Evolutionary conservation across 2,329 filamentous ascomycete species (phyloP).

Genomic region (Aspergillus jensenii): DNA sequence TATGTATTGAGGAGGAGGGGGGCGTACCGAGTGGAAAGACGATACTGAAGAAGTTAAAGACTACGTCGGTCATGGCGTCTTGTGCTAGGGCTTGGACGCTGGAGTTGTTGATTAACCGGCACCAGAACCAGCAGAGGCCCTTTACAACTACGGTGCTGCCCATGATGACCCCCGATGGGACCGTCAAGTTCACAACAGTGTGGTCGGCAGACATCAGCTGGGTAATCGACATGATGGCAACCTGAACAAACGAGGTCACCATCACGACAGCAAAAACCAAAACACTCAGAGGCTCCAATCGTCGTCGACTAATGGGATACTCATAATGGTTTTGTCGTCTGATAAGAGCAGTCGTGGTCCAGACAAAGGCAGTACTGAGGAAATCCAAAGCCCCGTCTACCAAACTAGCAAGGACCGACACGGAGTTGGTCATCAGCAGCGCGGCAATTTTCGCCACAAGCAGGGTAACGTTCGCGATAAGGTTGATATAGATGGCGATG

Average conservation of each 20-base stretch:
- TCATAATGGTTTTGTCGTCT: slow-evolving; percentile 60
- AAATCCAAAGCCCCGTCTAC: slow-evolving; percentile 68
- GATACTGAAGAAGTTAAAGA: slow-evolving; percentile 89
- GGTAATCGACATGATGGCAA: slow-evolving; percentile 61
- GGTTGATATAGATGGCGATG: slow-evolving; percentile 85
- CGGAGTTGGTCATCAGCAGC: slow-evolving; percentile 69
- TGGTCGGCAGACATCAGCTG: slow-evolving; percentile 60
- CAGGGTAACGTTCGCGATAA: slow-evolving; percentile 73
- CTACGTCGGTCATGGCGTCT: slow-evolving; percentile 72
- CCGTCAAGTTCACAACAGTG: slow-evolving; percentile 68
- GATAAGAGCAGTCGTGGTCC: slow-evolving; percentile 61
- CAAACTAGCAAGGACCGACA: slow-evolving; percentile 65
- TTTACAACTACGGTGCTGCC: slow-evolving; percentile 78
- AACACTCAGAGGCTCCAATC: slow-evolving; percentile 65
- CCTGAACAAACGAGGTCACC: slow-evolving; percentile 64
- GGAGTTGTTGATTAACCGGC: slow-evolving; percentile 79
- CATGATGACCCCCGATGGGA: slow-evolving; percentile 78
- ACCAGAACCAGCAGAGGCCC: slow-evolving; percentile 81
- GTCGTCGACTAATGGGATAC: slow-evolving; percentile 62
- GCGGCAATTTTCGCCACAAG: slow-evolving; percentile 76
- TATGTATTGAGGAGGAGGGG: background rate
- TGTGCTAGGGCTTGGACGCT: slow-evolving; percentile 77
- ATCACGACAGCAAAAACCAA: slow-evolving; percentile 67
- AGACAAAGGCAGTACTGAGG: slow-evolving; percentile 63
- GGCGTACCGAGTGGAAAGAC: slow-evolving; percentile 68